Evolutionary conservation across 2,329 filamentous ascomycete species (phyloP), one percentile per base, ranked within the genome.

Genomic region (Macrophomina pseudophaseolina): DNA sequence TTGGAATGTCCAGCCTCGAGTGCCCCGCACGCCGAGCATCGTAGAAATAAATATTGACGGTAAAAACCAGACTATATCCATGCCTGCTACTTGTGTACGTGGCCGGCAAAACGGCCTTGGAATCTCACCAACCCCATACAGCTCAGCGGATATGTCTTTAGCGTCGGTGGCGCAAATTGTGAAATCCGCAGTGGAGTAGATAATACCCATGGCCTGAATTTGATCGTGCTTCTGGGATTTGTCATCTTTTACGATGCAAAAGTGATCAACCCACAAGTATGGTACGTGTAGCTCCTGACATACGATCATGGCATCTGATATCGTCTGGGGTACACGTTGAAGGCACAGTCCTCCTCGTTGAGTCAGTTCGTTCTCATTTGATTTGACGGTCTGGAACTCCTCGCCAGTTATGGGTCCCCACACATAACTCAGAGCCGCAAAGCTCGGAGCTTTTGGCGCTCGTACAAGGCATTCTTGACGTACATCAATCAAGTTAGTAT

Each of bases 241-340:
- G 1, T 59, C 52, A 12, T 56, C 52, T 16, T 66, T 30, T n/a
- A 48, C 8, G n/a, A 66, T 59, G 38, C 64, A 66, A 4, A 59
- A 12, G 3, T 28, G 33, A 28, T 66, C 64, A 2, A 40, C 64
- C 64, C 64, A 66, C 5, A 66, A 53, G 52, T 66, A 66, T 7
- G 23, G n/a, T n/a, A 28, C 33, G 2, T 38, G 35, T 12, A 65
- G 51, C 1, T 33, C 16, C 4, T 35, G 23, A n/a, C 44, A 46
- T 4, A 53, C 48, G 0, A 4, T 16, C 32, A 65, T 65, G 1
- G 63, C 35, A 46, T 40, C 51, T 3, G 14, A n/a, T 30, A 56
- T 18, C 4, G 51, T 46, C 28, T 32, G 56, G 4, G 33, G 51
- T 0, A 65, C 3, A 5, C 3, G 9, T 6, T 18, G 1, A 0